Evolutionary conservation across 345 rosid genomes (phyloP).

Genomic region (Citrus mangshanensis): DNA sequence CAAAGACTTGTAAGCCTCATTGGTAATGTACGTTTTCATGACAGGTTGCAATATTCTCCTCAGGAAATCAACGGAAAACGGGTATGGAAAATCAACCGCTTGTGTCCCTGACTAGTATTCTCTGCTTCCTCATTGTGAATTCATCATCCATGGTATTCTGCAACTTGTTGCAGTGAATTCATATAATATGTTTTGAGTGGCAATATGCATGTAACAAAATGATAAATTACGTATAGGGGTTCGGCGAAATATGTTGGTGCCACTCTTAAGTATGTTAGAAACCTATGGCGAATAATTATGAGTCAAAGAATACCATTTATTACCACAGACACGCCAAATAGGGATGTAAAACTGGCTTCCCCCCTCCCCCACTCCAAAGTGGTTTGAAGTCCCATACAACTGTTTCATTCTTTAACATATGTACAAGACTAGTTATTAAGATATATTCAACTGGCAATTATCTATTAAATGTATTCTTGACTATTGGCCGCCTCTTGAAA

Average conservation of each 20-base stretch:
- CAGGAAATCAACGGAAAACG: constrained; percentile 50
- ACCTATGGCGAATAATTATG: background rate
- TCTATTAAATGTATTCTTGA: too few species aligned
- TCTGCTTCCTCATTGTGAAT: constrained; percentile 43
- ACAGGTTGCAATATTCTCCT: constrained; percentile 73
- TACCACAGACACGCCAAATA: background rate
- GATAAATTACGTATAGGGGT: background rate
- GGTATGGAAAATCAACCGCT: constrained; percentile 62
- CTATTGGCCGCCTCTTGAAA: too few species aligned
- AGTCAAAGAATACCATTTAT: background rate
- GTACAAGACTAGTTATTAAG: background rate
- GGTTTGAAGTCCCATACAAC: too few species aligned
- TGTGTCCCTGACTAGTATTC: constrained; percentile 74
- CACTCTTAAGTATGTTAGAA: background rate
- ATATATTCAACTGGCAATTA: too few species aligned
- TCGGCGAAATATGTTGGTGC: background rate
- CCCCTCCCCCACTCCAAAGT: too few species aligned
- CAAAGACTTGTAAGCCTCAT: background rate
- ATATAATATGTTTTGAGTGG: background rate
- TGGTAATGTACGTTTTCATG: constrained; percentile 14
- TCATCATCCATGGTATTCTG: constrained; percentile 4
- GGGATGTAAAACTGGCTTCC: background rate
- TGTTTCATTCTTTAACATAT: background rate
- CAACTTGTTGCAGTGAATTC: background rate
- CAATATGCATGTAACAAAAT: background rate